Evolutionary conservation across 306 rosid species (phyloP), one percentile per base, ranked within the genome.

Genomic region (Heteromeles arbutifolia): DNA sequence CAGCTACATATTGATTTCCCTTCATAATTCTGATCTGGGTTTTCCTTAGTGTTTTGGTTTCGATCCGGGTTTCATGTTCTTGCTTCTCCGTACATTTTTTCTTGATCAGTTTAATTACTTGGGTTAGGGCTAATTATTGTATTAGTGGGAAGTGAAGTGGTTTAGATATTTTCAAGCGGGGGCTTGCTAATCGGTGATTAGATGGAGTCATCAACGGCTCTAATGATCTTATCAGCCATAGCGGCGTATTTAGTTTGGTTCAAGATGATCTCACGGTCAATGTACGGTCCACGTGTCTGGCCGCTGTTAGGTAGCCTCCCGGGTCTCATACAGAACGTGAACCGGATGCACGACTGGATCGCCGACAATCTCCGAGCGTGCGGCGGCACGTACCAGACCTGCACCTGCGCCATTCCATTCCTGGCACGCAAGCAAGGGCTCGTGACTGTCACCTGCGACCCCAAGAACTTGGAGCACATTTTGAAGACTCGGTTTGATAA

Each of bases 281-380:
- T 94, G 59, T 87, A 12, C 14, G 97, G 98, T 63, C 98, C 98
- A 66, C 96, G 90, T 84, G 92, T 94, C 56, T 94, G 98, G 98
- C 98, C 97, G 0, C 26, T 94, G 69, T 12, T 94, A 61, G 98
- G 98, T 11, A 92, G 96, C 59, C 84, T 94, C 17, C 98, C 98
- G 0, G 96, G 89, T 0, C 90, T 94, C 59, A 82, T 91, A 44
- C 86, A 84, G 2, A 82, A 94, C 80, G 62, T 86, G 24, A 77
- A 69, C 56, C 93, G 93, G 69, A 82, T 94, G 98, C 98, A 94
- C 59, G 98, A 94, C 66, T 94, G 98, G 98, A 94, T 94, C 63
- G 84, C 85, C 0, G 98, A 94, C 52, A 92, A 92, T 64, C 97
- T 94, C 57, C 89, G 90, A 45, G 53, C 88, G 0, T 87, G 87